Conservation (phyloP, 1,284 basidiomycete genomes). For the Tilletia caries region DNA sequence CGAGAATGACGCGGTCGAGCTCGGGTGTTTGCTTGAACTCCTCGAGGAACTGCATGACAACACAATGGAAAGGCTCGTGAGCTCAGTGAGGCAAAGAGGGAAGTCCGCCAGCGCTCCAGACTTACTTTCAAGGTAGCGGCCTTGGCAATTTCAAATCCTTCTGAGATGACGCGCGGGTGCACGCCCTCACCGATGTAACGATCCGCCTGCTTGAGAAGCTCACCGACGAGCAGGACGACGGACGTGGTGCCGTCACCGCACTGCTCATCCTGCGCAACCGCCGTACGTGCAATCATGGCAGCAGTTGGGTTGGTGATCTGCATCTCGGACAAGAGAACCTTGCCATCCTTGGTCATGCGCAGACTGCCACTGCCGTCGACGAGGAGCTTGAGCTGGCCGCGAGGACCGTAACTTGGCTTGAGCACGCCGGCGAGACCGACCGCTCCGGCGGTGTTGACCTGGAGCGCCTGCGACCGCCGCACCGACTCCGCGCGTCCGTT, state of each 20-base stretch:
- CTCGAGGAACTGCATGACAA: conserved; percentile 74
- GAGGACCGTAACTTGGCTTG: conserved; percentile 84
- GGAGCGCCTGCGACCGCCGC: conserved; percentile 82
- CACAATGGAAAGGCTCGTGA: neutral
- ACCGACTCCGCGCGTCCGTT: conserved; percentile 76
- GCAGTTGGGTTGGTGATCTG: conserved; percentile 98
- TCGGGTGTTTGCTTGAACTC: conserved; percentile 70
- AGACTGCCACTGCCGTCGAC: conserved; percentile 99
- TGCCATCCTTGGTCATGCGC: conserved; percentile 99
- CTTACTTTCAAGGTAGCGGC: conserved; percentile 82
- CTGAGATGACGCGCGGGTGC: conserved; percentile 90
- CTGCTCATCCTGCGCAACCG: conserved; percentile 97
- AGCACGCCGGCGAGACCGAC: conserved; percentile 97
- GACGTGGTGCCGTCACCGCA: conserved; percentile 98
- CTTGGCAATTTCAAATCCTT: conserved; percentile 96
- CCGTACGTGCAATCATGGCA: conserved; percentile 97
- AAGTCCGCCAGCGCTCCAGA: conserved; percentile 25
- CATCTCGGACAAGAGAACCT: conserved; percentile 98
- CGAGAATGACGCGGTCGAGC: conserved; percentile 82
- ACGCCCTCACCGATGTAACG: conserved; percentile 97
- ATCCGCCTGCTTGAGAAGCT: conserved; percentile 95
- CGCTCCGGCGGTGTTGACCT: conserved; percentile 78
- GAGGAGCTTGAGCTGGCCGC: conserved; percentile 88
- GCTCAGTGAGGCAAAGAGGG: neutral
- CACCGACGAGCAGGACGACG: conserved; percentile 93